Evolutionary conservation across 108 stramenopile genomes (phyloP).

Genomic region (Seminavis robusta): DNA sequence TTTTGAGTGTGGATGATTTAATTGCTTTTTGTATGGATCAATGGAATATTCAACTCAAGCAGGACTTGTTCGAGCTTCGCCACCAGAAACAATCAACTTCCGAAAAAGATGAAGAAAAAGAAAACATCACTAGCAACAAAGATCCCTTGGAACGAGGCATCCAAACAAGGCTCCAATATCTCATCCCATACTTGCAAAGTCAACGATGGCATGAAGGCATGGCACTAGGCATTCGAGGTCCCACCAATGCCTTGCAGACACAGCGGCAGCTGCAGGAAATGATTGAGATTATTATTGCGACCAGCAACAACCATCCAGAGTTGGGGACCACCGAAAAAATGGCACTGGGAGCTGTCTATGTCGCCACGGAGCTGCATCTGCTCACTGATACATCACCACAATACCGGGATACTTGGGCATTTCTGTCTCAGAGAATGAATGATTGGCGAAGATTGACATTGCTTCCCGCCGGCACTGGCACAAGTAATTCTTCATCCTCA

Average conservation of each 20-base stretch:
- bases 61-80: constrained; percentile 21
- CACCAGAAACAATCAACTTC: neutral
- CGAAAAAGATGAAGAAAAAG: constrained; percentile 6
- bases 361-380: constrained; percentile 78
- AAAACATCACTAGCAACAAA: neutral
- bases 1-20: constrained; percentile 62
- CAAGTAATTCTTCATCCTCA: no score
- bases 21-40: constrained; percentile 75
- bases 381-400: constrained; percentile 40
- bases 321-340: constrained; percentile 22
- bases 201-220: constrained; percentile 80
- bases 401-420: constrained; percentile 61
- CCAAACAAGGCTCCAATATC: constrained; percentile 39
- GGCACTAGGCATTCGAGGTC: constrained; percentile 76
- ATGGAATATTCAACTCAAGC: constrained; percentile 49
- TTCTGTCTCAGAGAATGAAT: constrained; percentile 50
- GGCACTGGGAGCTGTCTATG: constrained; percentile 65
- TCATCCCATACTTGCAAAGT: constrained; percentile 32
- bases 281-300: constrained; percentile 45
- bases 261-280: constrained; percentile 56
- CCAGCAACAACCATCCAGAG: constrained; percentile 1
- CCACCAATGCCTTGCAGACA: constrained; percentile 29
- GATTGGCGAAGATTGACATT: constrained; percentile 42
- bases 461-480: constrained; percentile 1
- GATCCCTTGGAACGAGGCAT: constrained; percentile 33